Base-by-base conservation (phyloP, 768 basidiomycete genomes). In the Tricholoma terreum region DNA sequence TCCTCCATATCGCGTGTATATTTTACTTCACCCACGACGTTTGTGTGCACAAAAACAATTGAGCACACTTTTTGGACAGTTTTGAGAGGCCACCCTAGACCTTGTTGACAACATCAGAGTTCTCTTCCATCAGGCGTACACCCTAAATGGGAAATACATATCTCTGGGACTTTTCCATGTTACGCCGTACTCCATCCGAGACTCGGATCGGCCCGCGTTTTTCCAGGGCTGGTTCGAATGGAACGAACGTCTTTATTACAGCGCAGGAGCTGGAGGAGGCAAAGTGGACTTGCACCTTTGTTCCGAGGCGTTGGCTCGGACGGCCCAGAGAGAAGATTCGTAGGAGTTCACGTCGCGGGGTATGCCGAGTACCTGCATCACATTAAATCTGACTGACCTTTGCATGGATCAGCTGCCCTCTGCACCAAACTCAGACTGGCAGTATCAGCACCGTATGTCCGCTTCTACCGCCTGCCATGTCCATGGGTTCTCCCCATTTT, bases 391-490 rank as follows among this genome's bases (percentile, higher is more conserved):
- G n/a, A 49, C 15, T 17, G 45, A 27, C 15, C 43, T 31, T n/a
- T 31, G 27, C 27, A 30, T n/a, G 24, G n/a, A 49, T 49, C 46
- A 49, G 27, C 46, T 49, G 46, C 30, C 38, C 21, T 31, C 40
- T 19, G 33, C 27, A 33, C 24, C 30, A 43, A 43, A 33, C 52
- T 43, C 31, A 43, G 27, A 31, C 52, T 22, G 40, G 52, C 24
- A 54, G 7, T 17, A 30, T 54, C 52, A 54, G 52, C 52, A 42
- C 52, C 15, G 31, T 43, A 43, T 43, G 33, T 43, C 52, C 43
- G 52, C 52, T 54, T 54, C 52, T 30, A 24, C 38, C 14, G 9
- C n/a, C 30, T 49, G n/a, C 27, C 30, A 8, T 49, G 46, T 17
- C n/a, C 46, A 30, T n/a, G 46, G 27, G n/a, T 45, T 45, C 46